Conservation (phyloP, 176 grass and related monocot species). For the Eragrostis nindensis region DNA sequence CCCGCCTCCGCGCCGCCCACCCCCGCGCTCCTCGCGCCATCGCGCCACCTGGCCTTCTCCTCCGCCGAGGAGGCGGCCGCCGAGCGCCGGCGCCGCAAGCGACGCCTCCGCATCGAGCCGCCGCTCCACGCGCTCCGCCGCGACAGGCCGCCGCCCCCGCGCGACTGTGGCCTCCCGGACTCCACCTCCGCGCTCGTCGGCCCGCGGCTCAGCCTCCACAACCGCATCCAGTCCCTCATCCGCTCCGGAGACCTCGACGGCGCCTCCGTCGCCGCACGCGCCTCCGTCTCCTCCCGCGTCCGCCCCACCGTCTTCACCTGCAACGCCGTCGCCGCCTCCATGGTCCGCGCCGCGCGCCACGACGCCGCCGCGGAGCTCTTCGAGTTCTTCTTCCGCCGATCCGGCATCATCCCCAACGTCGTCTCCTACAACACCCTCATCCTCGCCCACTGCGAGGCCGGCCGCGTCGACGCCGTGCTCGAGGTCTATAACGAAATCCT, state of each 20-base stretch:
- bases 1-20: neutral
- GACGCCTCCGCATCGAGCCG: conserved; percentile 36
- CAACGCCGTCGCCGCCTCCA: conserved; percentile 31
- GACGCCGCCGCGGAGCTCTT: conserved; percentile 44
- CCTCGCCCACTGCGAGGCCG: conserved; percentile 42
- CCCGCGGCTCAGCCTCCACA: conserved; percentile 34
- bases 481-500: conserved; percentile 53
- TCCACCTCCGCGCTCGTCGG: conserved; percentile 19
- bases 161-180: conserved; percentile 34
- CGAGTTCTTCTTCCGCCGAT: conserved; percentile 57
- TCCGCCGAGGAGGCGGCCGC: conserved; percentile 45
- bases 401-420: conserved; percentile 52
- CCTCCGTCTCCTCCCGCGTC: conserved; percentile 55
- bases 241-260: conserved; percentile 22
- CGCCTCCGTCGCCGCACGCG: conserved; percentile 22
- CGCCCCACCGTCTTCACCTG: conserved; percentile 62
- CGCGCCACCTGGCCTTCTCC: conserved; percentile 30
- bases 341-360: neutral
- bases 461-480: conserved; percentile 41
- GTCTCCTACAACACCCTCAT: conserved; percentile 66
- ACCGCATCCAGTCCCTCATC: conserved; percentile 35
- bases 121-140: conserved; percentile 46
- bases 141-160: conserved; percentile 6
- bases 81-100: conserved; percentile 59
- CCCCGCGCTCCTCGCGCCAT: neutral